Evolutionary conservation across 352 stramenopile genomes (phyloP).

Genomic region (Aphanomyces stellatus): DNA sequence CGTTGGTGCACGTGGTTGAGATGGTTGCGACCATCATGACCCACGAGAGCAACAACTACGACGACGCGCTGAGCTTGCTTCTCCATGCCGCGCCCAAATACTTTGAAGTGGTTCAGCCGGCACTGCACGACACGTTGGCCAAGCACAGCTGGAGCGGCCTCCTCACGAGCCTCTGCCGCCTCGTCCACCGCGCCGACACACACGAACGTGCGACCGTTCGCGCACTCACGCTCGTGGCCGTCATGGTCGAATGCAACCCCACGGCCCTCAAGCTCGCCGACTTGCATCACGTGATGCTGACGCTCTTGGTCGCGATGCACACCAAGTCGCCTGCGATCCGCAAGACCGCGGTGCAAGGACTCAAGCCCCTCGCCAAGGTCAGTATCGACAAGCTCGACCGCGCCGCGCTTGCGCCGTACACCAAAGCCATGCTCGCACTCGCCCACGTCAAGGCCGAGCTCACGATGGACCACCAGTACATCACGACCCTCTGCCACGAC

Average conservation of each 20-base stretch:
- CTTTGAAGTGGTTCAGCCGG: conserved; percentile 53
- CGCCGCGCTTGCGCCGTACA: conserved; percentile 29
- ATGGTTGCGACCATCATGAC: conserved; percentile 38
- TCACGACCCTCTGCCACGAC: conserved; percentile 41
- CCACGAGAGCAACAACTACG: conserved; percentile 41
- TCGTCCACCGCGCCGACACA: background rate
- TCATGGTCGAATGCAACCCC: conserved; percentile 17
- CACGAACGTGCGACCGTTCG: background rate
- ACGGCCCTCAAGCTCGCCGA: conserved; percentile 12
- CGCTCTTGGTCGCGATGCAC: conserved; percentile 56
- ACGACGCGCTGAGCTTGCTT: conserved; percentile 48
- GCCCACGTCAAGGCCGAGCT: conserved; percentile 65
- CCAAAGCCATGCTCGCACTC: conserved; percentile 34
- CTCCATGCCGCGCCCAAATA: conserved; percentile 46
- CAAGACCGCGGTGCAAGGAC: conserved; percentile 41
- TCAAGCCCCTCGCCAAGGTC: conserved; percentile 40
- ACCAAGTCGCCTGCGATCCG: conserved; percentile 41
- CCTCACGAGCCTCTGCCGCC: conserved; percentile 9
- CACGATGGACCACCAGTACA: conserved; percentile 53
- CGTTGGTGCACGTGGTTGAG: conserved; percentile 35
- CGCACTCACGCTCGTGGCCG: background rate
- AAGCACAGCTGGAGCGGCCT: background rate
- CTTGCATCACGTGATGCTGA: conserved; percentile 33
- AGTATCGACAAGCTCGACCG: conserved; percentile 25
- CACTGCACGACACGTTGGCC: background rate